Percentiles rank a stretch among this genome's conserved stretches.
Evolutionary conservation across 768 basidiomycete species (phyloP).

Genomic region (Lyophyllum semitale): DNA sequence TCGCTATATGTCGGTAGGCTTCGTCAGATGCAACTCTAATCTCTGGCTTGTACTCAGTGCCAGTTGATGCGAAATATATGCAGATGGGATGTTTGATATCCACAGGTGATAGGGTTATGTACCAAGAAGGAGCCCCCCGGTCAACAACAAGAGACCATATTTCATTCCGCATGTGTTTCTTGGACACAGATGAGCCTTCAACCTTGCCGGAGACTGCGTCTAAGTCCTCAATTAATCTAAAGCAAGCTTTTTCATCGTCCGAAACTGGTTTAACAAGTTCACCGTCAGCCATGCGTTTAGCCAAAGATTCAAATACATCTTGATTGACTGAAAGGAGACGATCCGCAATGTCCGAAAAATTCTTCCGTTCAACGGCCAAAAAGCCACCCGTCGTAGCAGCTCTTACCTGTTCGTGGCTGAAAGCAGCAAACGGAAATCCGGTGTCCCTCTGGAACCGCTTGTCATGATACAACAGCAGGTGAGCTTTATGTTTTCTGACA

Average conservation of each 20-base stretch:
- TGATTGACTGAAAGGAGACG: constrained; percentile 24
- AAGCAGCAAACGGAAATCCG: not conserved
- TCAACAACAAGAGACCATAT: constrained; percentile 28
- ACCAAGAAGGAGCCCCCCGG: constrained; percentile 33
- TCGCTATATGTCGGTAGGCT: constrained; percentile 2
- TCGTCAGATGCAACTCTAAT: not conserved
- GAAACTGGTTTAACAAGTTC: constrained; percentile 22
- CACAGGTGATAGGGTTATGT: constrained; percentile 32
- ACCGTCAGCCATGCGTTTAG: constrained; percentile 21
- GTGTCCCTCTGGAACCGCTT: not conserved
- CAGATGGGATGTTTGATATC: constrained; percentile 32
- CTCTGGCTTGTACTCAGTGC: constrained; percentile 19
- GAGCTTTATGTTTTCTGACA: not conserved
- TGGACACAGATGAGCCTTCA: constrained; percentile 25
- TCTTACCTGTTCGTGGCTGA: not conserved
- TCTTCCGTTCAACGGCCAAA: constrained; percentile 19
- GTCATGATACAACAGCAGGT: not conserved
- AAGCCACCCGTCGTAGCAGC: constrained; percentile 9
- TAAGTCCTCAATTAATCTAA: constrained; percentile 30
- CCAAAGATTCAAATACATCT: constrained; percentile 22
- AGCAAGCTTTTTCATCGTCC: constrained; percentile 35
- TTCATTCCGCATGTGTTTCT: constrained; percentile 31
- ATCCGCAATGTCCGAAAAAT: constrained; percentile 14
- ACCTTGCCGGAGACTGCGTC: constrained; percentile 34
- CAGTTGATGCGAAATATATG: constrained; percentile 30